These are phyloP conservation scores for Boletus rex-veris DNA, from an alignment of 768 basidiomycete species.

Conservation along the genomic window DNA sequence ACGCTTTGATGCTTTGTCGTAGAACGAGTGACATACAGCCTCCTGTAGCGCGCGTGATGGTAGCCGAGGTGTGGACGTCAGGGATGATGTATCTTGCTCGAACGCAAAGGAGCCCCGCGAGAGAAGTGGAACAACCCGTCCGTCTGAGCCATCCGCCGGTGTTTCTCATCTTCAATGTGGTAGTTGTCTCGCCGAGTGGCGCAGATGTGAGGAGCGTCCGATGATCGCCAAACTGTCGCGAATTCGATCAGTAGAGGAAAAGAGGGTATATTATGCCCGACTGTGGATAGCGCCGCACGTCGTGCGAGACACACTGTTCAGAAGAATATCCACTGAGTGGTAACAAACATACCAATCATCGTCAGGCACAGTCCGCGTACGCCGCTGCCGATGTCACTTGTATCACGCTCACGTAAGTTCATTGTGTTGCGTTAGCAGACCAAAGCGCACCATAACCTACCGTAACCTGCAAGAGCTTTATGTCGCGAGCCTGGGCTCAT, in stretches of 20 bases:
- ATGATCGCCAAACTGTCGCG: neutral
- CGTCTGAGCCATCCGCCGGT: too few relatives aligned
- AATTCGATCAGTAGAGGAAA: too few relatives aligned
- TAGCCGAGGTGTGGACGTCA: too few relatives aligned
- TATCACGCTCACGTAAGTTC: neutral
- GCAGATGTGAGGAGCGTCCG: neutral
- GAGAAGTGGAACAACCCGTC: neutral
- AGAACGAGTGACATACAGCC: too few relatives aligned
- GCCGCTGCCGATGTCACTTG: neutral
- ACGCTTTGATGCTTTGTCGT: too few relatives aligned
- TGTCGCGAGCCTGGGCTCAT: neutral
- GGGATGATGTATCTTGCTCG: too few relatives aligned
- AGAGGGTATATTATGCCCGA: neutral
- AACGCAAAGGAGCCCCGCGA: neutral
- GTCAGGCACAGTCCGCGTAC: neutral
- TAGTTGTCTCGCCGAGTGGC: neutral
- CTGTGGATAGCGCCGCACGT: too few relatives aligned
- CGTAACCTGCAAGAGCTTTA: neutral
- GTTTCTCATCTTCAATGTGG: neutral
- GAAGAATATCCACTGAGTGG: neutral
- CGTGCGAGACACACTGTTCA: neutral
- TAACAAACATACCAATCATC: neutral
- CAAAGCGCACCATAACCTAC: neutral
- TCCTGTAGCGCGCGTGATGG: too few relatives aligned
- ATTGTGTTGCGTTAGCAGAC: neutral